phyloP scores from a whole-genome alignment of 768 basidiomycete species.

The Suillus variegatus region DNA sequence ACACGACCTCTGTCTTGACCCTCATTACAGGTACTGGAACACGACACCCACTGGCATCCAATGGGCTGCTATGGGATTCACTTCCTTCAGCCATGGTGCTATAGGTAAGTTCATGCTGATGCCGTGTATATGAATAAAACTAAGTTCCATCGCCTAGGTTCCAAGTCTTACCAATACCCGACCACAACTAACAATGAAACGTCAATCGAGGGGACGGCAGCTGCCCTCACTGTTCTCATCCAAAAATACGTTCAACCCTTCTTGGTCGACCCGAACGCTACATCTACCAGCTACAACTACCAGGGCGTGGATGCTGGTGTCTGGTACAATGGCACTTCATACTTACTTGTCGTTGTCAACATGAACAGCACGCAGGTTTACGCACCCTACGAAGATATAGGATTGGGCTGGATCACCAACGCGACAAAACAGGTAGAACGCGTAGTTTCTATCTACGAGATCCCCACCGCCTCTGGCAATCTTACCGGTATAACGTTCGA shows the following conservation, averaged over 20 bases:
- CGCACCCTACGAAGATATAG: constrained; percentile 21
- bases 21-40: constrained; percentile 29
- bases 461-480: constrained; percentile 3
- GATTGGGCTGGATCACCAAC: constrained; percentile 18
- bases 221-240: constrained; percentile 10
- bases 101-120: constrained; percentile 17
- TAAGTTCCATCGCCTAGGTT: constrained; percentile 18
- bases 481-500: constrained; percentile 20
- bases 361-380: neutral
- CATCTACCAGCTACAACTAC: constrained; percentile 9
- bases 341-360: constrained; percentile 24
- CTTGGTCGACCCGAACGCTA: constrained; percentile 17
- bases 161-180: constrained; percentile 31
- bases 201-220: constrained; percentile 25
- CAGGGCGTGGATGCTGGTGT: constrained; percentile 25
- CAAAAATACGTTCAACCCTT: constrained; percentile 20
- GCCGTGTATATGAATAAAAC: neutral
- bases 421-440: constrained; percentile 20
- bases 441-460: constrained; percentile 12
- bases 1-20: neutral
- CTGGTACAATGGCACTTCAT: constrained; percentile 23
- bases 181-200: constrained; percentile 18
- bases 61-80: constrained; percentile 26
- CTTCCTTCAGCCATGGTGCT: constrained; percentile 29
- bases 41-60: constrained; percentile 27